phyloP scores from a whole-genome alignment of 139 green algal genomes.

The Gonium pectorale region DNA sequence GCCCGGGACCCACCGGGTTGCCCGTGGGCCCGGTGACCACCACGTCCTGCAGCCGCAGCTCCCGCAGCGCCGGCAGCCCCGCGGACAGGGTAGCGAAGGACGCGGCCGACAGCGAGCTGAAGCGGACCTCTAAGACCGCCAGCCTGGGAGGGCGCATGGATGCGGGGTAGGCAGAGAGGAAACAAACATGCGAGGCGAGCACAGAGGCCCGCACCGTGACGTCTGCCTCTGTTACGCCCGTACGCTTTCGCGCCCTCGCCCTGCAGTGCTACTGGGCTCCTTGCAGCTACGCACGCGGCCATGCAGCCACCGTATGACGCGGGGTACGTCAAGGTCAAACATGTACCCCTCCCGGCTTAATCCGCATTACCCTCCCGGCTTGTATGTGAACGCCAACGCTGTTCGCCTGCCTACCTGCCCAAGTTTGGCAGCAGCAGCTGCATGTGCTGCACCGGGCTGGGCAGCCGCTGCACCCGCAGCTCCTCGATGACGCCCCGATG shows the following conservation, averaged over 20 bases:
- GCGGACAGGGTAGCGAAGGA: not conserved
- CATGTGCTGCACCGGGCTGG: not conserved
- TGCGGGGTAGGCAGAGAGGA: not conserved
- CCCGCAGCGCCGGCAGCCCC: not conserved
- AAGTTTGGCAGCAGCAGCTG: not conserved
- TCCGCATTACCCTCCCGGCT: too few relatives aligned
- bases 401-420: not conserved
- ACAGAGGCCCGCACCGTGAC: too few relatives aligned
- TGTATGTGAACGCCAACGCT: too few relatives aligned
- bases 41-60: conserved; percentile 15
- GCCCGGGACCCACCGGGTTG: too few relatives aligned
- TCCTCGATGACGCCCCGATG: conserved; percentile 24
- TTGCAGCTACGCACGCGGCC: too few relatives aligned
- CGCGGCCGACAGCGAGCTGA: not conserved
- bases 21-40: too few relatives aligned
- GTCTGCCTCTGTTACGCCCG: too few relatives aligned
- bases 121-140: not conserved
- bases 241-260: too few relatives aligned
- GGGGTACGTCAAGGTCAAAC: too few relatives aligned
- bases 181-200: not conserved
- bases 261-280: too few relatives aligned
- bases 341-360: too few relatives aligned
- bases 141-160: conserved; percentile 19
- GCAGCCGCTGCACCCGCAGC: conserved; percentile 24
- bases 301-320: too few relatives aligned